Conservation (phyloP, 306 rosid species). For the Lathyrus tuberosus region DNA sequence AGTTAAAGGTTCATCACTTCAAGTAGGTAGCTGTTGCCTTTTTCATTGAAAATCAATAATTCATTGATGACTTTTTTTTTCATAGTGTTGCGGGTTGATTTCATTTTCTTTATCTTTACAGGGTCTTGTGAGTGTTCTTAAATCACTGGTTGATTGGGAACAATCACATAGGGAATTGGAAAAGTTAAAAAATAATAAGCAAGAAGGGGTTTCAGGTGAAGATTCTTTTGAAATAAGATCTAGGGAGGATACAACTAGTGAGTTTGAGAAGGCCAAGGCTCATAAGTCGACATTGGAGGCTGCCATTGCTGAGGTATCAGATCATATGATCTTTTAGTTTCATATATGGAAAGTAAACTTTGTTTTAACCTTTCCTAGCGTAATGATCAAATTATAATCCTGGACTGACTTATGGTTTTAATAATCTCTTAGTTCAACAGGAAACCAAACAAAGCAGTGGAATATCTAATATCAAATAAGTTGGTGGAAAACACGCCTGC, state of each 20-base stretch:
- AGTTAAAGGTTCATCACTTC: constrained; percentile 92
- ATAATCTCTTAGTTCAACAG: constrained; percentile 86
- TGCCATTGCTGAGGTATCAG: constrained; percentile 76
- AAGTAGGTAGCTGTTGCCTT: constrained; percentile 58
- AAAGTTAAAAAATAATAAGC: constrained; percentile 53
- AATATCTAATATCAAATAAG: constrained; percentile 80
- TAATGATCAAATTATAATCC: constrained; percentile 33
- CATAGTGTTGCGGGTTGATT: constrained; percentile 40
- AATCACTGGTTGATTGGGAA: constrained; percentile 98
- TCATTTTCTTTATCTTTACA: constrained; percentile 47
- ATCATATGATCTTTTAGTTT: constrained; percentile 29
- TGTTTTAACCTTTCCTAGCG: constrained; percentile 26
- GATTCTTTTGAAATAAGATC: constrained; percentile 72
- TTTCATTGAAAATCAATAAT: constrained; percentile 33
- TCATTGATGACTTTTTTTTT: constrained; percentile 11
- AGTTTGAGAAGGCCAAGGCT: constrained; percentile 96
- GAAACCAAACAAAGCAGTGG: constrained; percentile 83
- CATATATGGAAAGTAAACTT: constrained; percentile 31
- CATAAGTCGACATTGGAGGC: constrained; percentile 98
- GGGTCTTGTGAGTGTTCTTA: constrained; percentile 97
- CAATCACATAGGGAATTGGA: constrained; percentile 64
- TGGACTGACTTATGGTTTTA: constrained; percentile 55
- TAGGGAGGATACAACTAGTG: constrained; percentile 68
- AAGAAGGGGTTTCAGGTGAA: constrained; percentile 62
- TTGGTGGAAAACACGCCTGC: constrained; percentile 83